Conservation (phyloP, 345 rosid species). For the Corchorus capsularis region DNA sequence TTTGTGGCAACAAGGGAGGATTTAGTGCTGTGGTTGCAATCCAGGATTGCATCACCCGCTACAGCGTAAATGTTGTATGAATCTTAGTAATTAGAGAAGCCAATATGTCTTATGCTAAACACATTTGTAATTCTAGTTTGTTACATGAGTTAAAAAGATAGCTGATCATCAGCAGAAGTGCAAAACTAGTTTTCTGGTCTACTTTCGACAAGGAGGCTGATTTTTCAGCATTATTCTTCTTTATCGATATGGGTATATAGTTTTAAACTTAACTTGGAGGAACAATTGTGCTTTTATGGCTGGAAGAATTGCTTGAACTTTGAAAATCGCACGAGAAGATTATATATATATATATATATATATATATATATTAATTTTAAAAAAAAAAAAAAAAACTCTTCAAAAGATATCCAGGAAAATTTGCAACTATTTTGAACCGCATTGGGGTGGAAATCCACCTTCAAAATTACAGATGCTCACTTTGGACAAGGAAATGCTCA, state of each 20-base stretch:
- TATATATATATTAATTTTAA: too few relatives aligned
- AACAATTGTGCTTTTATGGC: neutral
- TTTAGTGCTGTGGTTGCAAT: constrained; percentile 67
- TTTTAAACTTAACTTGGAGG: neutral
- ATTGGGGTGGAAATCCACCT: constrained; percentile 44
- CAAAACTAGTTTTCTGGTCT: neutral
- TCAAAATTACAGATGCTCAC: constrained; percentile 45
- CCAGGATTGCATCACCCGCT: constrained; percentile 46
- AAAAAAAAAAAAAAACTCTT: too few relatives aligned
- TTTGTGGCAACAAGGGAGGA: constrained; percentile 86
- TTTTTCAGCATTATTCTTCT: neutral
- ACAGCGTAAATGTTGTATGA: constrained; percentile 23
- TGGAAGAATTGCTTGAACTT: constrained; percentile 6
- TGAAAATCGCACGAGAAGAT: neutral
- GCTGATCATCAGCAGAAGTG: neutral
- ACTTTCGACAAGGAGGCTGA: neutral
- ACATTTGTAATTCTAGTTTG: constrained; percentile 8
- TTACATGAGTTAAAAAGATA: neutral
- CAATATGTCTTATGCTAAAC: neutral
- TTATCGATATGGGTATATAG: neutral
- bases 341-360: too few relatives aligned
- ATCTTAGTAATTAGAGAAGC: neutral
- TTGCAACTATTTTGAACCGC: constrained; percentile 27
- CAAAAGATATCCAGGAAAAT: neutral
- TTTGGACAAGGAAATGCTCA: constrained; percentile 26